Base-by-base conservation (phyloP, 2,329 filamentous ascomycete genomes). In the Bipolaris sorokiniana region DNA sequence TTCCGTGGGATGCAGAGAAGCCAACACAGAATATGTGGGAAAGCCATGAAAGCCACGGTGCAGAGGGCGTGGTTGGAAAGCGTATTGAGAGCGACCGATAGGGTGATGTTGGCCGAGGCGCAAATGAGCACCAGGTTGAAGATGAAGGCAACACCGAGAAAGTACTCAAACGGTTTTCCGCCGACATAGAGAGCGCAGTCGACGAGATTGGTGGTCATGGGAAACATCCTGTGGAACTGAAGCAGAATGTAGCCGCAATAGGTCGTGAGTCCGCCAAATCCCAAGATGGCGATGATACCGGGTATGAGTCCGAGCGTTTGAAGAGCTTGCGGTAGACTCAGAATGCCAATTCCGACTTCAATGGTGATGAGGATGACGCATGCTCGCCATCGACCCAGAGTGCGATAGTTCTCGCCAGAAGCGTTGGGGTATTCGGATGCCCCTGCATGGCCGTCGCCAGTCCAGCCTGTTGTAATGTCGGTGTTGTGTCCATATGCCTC, bases 31-130 rank as follows among this genome's bases (percentile, higher is more conserved):
- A 82, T 70, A 59, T 87, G 72, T 0, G 86, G 87, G 2, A 88
- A 79, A 15, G 87, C 78, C 11, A 83, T 84, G 77, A 86, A 90
- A 1, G 86, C 80, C 52, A 89, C 85, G 5, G 86, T 87, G 74
- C 87, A 90, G 0, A 85, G 82, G 1, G 83, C 84, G 58, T 88
- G 82, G 2, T 83, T 72, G 9, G 86, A 86, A 38, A 90, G 78
- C 50, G 82, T 85, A 65, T 86, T 86, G 70, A 90, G 84, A 65
- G 88, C 88, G 64, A 90, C 87, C 41, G 82, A 67, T 61, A 71
- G 62, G 7, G 69, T 71, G 34, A 71, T 70, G 37, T 71, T 71
- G 10, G 65, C 69, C 16, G 64, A 67, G 31, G 67, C 62, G 48
- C 69, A 71, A 20, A 71, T 70, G n/a, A 71, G 61, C 0, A 69